These are phyloP conservation scores for Aegilops umbellulata DNA, from an alignment of 176 grass and related monocot genomes.

Conservation along the genomic window DNA sequence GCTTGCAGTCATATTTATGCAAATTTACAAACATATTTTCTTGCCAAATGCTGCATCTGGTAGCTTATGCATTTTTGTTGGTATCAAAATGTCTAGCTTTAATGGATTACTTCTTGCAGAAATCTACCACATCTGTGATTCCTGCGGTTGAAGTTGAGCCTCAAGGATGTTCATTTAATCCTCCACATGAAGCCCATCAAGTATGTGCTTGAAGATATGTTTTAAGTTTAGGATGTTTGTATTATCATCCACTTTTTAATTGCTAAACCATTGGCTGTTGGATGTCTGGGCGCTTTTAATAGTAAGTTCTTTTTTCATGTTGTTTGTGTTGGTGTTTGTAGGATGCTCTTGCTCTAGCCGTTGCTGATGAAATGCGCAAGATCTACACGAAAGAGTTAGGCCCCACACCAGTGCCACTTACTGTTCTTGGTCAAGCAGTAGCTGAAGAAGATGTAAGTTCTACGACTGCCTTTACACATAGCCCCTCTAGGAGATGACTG, in stretches of 20 bases:
- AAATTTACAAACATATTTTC: background rate
- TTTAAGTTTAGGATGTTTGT: background rate
- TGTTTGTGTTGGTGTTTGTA: slow-evolving; percentile 24
- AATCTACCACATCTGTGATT: slow-evolving; percentile 43
- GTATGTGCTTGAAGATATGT: slow-evolving; percentile 36
- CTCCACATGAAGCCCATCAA: slow-evolving; percentile 82
- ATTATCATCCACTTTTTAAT: background rate
- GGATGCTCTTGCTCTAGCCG: slow-evolving; percentile 88
- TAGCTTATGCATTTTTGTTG: background rate
- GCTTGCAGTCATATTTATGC: background rate
- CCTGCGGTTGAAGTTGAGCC: slow-evolving; percentile 90
- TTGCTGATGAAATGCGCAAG: slow-evolving; percentile 86
- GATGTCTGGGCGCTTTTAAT: background rate
- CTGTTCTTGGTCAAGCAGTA: slow-evolving; percentile 73
- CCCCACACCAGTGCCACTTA: slow-evolving; percentile 78
- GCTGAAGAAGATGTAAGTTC: slow-evolving; percentile 88
- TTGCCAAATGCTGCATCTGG: slow-evolving; percentile 10
- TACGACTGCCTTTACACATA: background rate
- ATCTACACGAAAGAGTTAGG: slow-evolving; percentile 71
- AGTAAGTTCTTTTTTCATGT: slow-evolving; percentile 3
- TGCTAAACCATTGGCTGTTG: background rate
- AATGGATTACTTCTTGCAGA: slow-evolving; percentile 44
- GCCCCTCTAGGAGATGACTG: background rate
- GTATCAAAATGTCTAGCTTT: background rate
- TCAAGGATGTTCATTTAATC: slow-evolving; percentile 90